Evolutionary conservation across 2,329 filamentous ascomycete genomes (phyloP).

Genomic region (Fusarium algeriense): DNA sequence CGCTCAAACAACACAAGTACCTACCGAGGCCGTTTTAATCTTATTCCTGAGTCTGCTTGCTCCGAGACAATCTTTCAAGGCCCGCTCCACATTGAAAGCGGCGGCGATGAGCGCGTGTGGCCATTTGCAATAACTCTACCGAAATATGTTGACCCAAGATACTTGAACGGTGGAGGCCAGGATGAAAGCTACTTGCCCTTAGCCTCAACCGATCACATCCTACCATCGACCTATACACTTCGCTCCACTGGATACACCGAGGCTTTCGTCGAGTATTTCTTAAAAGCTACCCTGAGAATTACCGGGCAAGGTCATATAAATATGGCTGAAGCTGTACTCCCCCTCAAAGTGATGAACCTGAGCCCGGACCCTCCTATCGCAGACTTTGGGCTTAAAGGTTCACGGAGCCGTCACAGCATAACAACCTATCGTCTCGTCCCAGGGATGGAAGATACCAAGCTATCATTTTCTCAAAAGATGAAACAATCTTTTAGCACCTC

Average conservation of each 20-base stretch:
- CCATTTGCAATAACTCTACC: slow-evolving; percentile 50
- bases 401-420: background rate
- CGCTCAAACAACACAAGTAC: background rate
- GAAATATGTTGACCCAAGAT: slow-evolving; percentile 12
- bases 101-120: slow-evolving; percentile 41
- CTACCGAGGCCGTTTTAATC: slow-evolving; percentile 15
- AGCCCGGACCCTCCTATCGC: slow-evolving; percentile 29
- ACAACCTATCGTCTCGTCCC: slow-evolving; percentile 50
- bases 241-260: background rate
- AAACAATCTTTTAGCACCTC: slow-evolving; percentile 52
- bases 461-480: slow-evolving; percentile 52
- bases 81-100: slow-evolving; percentile 44
- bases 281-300: slow-evolving; percentile 48
- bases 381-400: slow-evolving; percentile 23
- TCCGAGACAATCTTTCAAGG: slow-evolving; percentile 40
- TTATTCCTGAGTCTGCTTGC: slow-evolving; percentile 31
- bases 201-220: background rate
- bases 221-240: slow-evolving; percentile 23
- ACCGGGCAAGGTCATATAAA: background rate
- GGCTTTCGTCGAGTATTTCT: slow-evolving; percentile 50
- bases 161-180: background rate
- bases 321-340: slow-evolving; percentile 35
- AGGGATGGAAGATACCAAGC: slow-evolving; percentile 47
- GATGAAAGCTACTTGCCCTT: slow-evolving; percentile 14
- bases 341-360: slow-evolving; percentile 36